Conservation (phyloP, 1,139 yeast genomes). For the Pichia sp. region DNA sequence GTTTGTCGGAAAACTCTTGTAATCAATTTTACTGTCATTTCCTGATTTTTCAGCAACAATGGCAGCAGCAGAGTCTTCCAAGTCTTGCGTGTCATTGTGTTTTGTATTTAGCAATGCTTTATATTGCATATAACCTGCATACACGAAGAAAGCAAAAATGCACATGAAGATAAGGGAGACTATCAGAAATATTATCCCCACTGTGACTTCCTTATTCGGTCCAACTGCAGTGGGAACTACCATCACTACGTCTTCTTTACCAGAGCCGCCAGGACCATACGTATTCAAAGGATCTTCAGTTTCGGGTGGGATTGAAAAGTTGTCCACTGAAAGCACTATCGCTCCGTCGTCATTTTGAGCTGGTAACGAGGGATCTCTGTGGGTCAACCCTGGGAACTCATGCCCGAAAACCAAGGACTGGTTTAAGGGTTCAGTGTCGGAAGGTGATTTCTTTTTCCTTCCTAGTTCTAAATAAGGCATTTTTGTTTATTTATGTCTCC, state of each 20-base stretch:
- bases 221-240: constrained; percentile 7
- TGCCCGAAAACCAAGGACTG: background rate
- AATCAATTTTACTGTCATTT: background rate
- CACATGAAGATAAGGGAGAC: background rate
- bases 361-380: background rate
- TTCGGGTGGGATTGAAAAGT: background rate
- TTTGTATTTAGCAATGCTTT: background rate
- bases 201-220: background rate
- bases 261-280: background rate
- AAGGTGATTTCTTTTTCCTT: background rate
- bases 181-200: constrained; percentile 8
- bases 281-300: background rate
- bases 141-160: constrained; percentile 7
- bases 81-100: background rate
- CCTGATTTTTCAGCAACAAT: background rate
- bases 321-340: background rate
- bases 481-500: background rate
- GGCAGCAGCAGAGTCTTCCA: background rate
- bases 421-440: background rate
- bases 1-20: background rate
- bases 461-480: constrained; percentile 6
- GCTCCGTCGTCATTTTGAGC: background rate
- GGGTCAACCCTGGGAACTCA: background rate
- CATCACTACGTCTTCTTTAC: constrained; percentile 7
- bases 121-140: constrained; percentile 5